Base-by-base conservation (phyloP, 2,329 filamentous ascomycete genomes). In the Nothopassalora personata region DNA sequence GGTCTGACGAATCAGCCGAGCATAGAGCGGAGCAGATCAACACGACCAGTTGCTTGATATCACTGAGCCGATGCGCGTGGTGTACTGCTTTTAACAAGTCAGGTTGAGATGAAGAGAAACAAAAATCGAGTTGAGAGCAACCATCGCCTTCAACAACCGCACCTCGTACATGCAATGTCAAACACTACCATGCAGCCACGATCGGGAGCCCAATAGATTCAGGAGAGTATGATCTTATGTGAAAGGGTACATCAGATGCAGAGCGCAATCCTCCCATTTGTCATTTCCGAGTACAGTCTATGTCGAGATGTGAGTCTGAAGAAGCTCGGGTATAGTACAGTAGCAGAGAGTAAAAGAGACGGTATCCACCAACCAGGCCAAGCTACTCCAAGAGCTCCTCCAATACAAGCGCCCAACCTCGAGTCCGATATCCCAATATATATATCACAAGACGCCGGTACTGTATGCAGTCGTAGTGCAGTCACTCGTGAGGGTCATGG, bases 381-480 rank as follows among this genome's bases (percentile, higher is more conserved):
- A 43, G 39, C 39, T 43, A 43, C 39, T 43, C 39, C 39, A 18
- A n/a, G 18, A 43, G 39, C 39, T 43, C 18, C 39, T 43, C 39
- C 39, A 18, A 43, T 43, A 43, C 39, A 43, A 18, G 3, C 19
- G 27, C 27, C 30, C 49, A 51, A 51, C n/a, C 49, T 31, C 30
- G 30, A 51, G 49, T 51, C 15, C 18, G 49, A 19, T 31, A 34
- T 51, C 30, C 27, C 28, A 19, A 31, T 51, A 11, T 28, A 51
- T 51, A 28, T 27, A 33, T 47, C 51, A 43, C 18, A 53, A 46
- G 48, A 53, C 55, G 55, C 55, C 55, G 36, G 48, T 57, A 34
- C 55, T 57, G 55, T 46, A 57, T 57, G 48, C 55, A 31, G 48
- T 57, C 28, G 49, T 51, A 45, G 36, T 19, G 28, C 28, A 52